Conservation (phyloP, 1,284 basidiomycete species). For the Apiotrichum porosum region DNA sequence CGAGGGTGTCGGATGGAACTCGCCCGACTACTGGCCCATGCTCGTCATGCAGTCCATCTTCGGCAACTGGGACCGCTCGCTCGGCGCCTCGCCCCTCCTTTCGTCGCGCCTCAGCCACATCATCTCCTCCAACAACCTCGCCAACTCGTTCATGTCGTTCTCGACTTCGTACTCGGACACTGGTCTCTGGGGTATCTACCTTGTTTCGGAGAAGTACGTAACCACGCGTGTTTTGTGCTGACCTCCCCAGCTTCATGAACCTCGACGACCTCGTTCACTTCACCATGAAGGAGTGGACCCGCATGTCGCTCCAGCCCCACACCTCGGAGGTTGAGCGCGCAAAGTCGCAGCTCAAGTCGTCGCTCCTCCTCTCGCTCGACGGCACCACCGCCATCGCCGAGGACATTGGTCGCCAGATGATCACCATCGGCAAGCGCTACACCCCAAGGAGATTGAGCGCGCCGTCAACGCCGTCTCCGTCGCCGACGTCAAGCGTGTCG, state of each 20-base stretch:
- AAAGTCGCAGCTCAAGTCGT: slow-evolving; percentile 96
- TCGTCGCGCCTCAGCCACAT: slow-evolving; percentile 89
- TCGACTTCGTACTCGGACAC: slow-evolving; percentile 99
- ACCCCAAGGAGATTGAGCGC: slow-evolving; percentile 88
- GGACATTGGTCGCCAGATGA: slow-evolving; percentile 95
- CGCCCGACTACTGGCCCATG: slow-evolving; percentile 99
- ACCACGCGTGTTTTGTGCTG: no score
- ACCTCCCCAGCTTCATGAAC: slow-evolving; percentile 72
- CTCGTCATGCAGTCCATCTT: slow-evolving; percentile 97
- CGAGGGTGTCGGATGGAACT: slow-evolving; percentile 96
- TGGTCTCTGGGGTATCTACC: slow-evolving; percentile 98
- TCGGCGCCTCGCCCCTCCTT: slow-evolving; percentile 84
- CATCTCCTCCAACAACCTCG: slow-evolving; percentile 89
- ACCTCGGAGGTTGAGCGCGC: slow-evolving; percentile 89
- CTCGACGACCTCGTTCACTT: slow-evolving; percentile 93
- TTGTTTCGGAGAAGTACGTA: slow-evolving; percentile 96
- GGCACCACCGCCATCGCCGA: slow-evolving; percentile 95
- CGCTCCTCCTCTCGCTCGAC: slow-evolving; percentile 82
- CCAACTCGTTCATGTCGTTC: slow-evolving; percentile 99
- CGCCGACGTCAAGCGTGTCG: slow-evolving; percentile 90
- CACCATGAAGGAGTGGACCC: slow-evolving; percentile 92
- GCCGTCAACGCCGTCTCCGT: slow-evolving; percentile 82
- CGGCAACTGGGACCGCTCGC: slow-evolving; percentile 98
- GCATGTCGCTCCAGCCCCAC: slow-evolving; percentile 85
- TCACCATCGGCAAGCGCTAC: slow-evolving; percentile 84